A percentile compares a stretch with the other conserved stretches of the same genome.
These are phyloP conservation scores for Stagonosporopsis rhizophila DNA, from an alignment of 2,329 filamentous ascomycete species.

Conservation along the genomic window DNA sequence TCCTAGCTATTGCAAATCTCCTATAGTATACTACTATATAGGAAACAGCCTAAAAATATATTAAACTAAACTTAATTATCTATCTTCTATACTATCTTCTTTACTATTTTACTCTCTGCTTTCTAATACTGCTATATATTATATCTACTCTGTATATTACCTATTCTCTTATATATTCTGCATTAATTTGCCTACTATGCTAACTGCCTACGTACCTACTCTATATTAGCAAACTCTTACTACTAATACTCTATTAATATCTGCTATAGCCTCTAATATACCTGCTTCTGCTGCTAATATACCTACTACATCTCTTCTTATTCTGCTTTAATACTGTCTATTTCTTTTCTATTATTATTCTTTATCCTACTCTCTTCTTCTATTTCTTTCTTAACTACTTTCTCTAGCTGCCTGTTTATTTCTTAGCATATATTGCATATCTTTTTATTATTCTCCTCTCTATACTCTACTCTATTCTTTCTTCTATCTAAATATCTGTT, in stretches of 20 bases:
- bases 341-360: neutral
- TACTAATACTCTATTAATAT: slow-evolving; percentile 9
- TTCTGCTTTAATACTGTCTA: slow-evolving; percentile 1
- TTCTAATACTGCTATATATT: slow-evolving; percentile 13
- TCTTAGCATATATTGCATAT: too few relatives aligned
- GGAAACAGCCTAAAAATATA: slow-evolving; percentile 19
- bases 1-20: slow-evolving; percentile 15
- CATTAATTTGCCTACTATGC: slow-evolving; percentile 15
- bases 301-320: slow-evolving; percentile 7
- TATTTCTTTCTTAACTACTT: neutral
- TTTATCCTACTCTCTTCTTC: neutral
- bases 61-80: slow-evolving; percentile 12
- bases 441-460: slow-evolving; percentile 1
- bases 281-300: slow-evolving; percentile 13
- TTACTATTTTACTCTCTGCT: slow-evolving; percentile 4
- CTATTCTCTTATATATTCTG: slow-evolving; percentile 15
- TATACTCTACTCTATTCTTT: neutral
- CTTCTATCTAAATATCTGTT: slow-evolving; percentile 17
- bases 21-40: slow-evolving; percentile 14
- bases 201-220: slow-evolving; percentile 19
- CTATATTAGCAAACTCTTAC: slow-evolving; percentile 13
- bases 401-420: too few relatives aligned
- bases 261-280: neutral
- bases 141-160: slow-evolving; percentile 13
- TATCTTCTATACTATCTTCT: slow-evolving; percentile 9